phyloP scores from a whole-genome alignment of 2,329 filamentous ascomycete genomes.

The Colletotrichum sp. region DNA sequence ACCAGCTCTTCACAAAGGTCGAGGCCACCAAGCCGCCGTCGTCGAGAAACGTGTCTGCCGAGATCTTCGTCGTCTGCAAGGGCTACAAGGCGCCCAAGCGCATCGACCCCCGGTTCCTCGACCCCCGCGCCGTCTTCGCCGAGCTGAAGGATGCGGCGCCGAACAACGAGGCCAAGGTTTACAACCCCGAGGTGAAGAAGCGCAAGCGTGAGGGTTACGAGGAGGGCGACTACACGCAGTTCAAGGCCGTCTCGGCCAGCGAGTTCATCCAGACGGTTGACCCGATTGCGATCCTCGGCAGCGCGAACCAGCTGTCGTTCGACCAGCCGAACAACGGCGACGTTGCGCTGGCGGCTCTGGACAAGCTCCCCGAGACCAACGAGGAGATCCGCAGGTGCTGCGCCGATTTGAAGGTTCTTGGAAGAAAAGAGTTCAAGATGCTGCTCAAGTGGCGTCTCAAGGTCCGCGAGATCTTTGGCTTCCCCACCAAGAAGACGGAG shows the following conservation, averaged over 20 bases:
- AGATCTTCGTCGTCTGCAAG: constrained; percentile 97
- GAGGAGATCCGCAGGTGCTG: constrained; percentile 81
- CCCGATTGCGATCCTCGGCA: constrained; percentile 89
- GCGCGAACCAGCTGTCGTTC: constrained; percentile 84
- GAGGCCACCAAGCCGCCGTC: constrained; percentile 98
- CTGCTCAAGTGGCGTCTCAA: constrained; percentile 89
- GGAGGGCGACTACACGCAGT: constrained; percentile 91
- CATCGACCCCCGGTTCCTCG: constrained; percentile 90
- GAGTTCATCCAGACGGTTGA: constrained; percentile 95
- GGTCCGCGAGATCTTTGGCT: constrained; percentile 88
- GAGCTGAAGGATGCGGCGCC: constrained; percentile 85
- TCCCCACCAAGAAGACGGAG: constrained; percentile 74
- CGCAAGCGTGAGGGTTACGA: constrained; percentile 97
- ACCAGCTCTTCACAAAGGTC: constrained; percentile 93
- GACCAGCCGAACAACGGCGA: constrained; percentile 81
- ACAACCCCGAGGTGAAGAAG: constrained; percentile 97
- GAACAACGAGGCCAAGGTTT: constrained; percentile 98
- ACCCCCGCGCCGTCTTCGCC: constrained; percentile 88
- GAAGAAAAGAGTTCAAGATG: constrained; percentile 91
- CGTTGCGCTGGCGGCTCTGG: constrained; percentile 83
- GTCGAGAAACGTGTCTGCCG: constrained; percentile 93
- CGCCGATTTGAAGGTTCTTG: constrained; percentile 85
- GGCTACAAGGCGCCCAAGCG: constrained; percentile 95
- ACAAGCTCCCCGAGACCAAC: constrained; percentile 86
- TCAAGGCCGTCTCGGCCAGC: constrained; percentile 85